These are phyloP conservation scores for Fonsecaea erecta DNA, from an alignment of 2,329 filamentous ascomycete genomes.

Conservation along the genomic window DNA sequence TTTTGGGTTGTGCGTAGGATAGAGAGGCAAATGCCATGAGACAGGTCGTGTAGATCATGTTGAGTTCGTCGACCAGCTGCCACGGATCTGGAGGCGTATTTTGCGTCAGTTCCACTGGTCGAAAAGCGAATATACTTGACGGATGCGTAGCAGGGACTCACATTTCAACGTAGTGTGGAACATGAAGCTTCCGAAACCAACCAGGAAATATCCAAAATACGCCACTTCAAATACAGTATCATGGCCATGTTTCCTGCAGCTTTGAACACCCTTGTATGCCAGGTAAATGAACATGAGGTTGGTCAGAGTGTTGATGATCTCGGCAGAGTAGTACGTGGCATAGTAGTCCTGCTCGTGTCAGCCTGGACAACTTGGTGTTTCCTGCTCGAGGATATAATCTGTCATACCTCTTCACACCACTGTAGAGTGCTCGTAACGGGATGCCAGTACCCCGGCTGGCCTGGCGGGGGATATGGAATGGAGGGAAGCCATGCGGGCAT, in stretches of 20 bases:
- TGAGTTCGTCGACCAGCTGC: slow-evolving; percentile 72
- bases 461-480: slow-evolving; percentile 55
- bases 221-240: slow-evolving; percentile 74
- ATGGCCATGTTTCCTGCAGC: slow-evolving; percentile 73
- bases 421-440: slow-evolving; percentile 74
- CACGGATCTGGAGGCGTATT: slow-evolving; percentile 60
- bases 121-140: not conserved
- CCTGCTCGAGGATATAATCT: not conserved
- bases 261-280: slow-evolving; percentile 73
- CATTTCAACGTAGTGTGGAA: slow-evolving; percentile 69
- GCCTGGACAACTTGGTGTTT: not conserved
- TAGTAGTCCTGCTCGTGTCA: slow-evolving; percentile 66
- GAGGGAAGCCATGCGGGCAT: slow-evolving; percentile 50
- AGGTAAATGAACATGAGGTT: slow-evolving; percentile 82
- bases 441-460: slow-evolving; percentile 66
- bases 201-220: slow-evolving; percentile 65
- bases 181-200: slow-evolving; percentile 65
- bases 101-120: not conserved
- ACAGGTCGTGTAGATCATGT: slow-evolving; percentile 74
- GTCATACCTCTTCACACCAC: slow-evolving; percentile 75
- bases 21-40: slow-evolving; percentile 76
- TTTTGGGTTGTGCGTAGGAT: slow-evolving; percentile 65
- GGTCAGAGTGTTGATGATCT: slow-evolving; percentile 79
- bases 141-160: slow-evolving; percentile 41
- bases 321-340: slow-evolving; percentile 74